These are phyloP conservation scores for Asterochloris sp. DNA, from an alignment of 139 green algal species.

Conservation along the genomic window DNA sequence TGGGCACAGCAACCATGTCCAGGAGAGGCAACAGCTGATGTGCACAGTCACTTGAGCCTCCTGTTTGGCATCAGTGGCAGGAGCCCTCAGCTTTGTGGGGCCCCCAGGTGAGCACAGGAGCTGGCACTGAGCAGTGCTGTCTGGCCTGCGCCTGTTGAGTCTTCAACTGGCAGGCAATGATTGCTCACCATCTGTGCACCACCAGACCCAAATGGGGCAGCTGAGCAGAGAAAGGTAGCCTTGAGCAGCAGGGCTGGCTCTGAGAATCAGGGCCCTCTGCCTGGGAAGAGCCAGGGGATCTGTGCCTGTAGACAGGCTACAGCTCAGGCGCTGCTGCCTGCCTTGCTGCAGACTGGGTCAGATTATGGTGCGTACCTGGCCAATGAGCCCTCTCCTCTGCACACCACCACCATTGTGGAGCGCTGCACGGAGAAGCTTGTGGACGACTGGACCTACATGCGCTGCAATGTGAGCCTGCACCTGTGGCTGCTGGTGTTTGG, in stretches of 20 bases:
- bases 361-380: conserved; percentile 91
- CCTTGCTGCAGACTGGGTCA: conserved; percentile 66
- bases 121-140: too few relatives aligned
- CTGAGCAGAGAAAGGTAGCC: not conserved
- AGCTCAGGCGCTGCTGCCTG: not conserved
- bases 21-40: too few relatives aligned
- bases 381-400: conserved; percentile 87
- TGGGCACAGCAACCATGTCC: too few relatives aligned
- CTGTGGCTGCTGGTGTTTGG: not conserved
- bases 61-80: not conserved
- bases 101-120: too few relatives aligned
- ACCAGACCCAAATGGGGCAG: not conserved
- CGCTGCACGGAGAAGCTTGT: conserved; percentile 97
- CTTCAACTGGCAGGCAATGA: not conserved
- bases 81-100: not conserved
- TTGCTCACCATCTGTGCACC: not conserved
- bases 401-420: conserved; percentile 93
- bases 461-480: conserved; percentile 55
- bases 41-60: too few relatives aligned
- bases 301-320: not conserved
- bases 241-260: not conserved
- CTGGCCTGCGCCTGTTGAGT: too few relatives aligned
- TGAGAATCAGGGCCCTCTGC: not conserved
- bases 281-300: not conserved
- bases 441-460: conserved; percentile 91